Evolutionary conservation across 768 basidiomycete genomes (phyloP), one percentile per base, ranked within the genome.

Genomic region (Cystobasidium tubakii): DNA sequence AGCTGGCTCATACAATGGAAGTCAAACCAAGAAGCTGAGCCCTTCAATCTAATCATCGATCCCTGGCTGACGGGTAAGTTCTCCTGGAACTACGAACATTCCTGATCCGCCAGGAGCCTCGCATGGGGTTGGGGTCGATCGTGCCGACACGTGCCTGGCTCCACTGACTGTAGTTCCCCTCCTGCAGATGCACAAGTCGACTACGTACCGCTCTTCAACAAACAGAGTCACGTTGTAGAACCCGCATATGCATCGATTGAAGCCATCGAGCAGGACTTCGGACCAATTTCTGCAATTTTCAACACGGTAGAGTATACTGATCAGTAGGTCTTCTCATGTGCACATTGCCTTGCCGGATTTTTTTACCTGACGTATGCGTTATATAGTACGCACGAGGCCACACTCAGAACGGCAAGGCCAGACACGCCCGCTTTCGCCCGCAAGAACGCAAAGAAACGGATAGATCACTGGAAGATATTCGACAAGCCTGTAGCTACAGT

Each of bases 391-490:
- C 50, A 71, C 34, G 55, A 71, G 42, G 54, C 21, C 2, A 60
- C 50, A 10, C 55, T 71, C 25, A 19, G 54, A 12, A 71, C 69
- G 33, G 69, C 69, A 12, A 33, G 54, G 54, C 50, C 50, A 12
- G n/a, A 55, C 9, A 71, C 55, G 10, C 69, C 69, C 29, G 69
- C 54, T 21, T 71, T 71, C 60, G 69, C 54, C 1, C 53, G 55
- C 27, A 46, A n/a, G 13, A 21, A 71, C n/a, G 53, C 69, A 3
- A 71, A 71, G 39, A 60, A 55, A n/a, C 69, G 69, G 36, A 34
- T 71, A 21, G 69, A 71, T 55, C 25, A 39, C 17, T 71, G 69
- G 69, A 71, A 60, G 54, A 60, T 71, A 27, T 71, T 71, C 34
- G 69, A 71, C 53, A 60, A 27, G 13, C 54, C 50, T 4, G 69